Evolutionary conservation across 1,284 basidiomycete species (phyloP), one percentile per base, ranked within the genome.

Genomic region (Sporisorium sorghi): DNA sequence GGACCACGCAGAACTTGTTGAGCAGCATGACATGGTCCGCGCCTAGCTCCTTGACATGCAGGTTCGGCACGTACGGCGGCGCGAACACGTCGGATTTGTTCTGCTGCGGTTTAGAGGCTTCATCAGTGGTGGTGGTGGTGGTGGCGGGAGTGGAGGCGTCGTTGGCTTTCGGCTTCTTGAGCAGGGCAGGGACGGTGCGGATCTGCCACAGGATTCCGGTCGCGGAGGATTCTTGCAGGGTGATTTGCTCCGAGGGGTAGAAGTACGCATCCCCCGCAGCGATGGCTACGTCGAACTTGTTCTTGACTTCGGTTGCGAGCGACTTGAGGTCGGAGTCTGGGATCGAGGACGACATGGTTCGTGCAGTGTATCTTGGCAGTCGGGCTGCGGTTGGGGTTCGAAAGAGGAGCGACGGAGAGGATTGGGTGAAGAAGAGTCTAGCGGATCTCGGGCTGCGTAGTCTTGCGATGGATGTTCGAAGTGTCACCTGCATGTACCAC

Each of bases 1-100:
- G 81, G 11, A 83, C 71, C 0, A 84, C 78, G 51, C 78, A 80
- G 51, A 74, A 84, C 58, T 84, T 84, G 73, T 84, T 84, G 15
- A 84, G 69, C 62, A 83, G 62, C 24, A 83, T 42, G 1, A 76
- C 74, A 44, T 78, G 74, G 19, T 83, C 70, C 7, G 28, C 3
- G 19, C 58, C 61, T 4, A 78, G 47, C 39, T 79, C 75, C 33
- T 65, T 53, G 24, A 84, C 82, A 8, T 76, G 66, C 17, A 84
- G 61, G 40, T 83, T 78, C 10, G 79, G 73, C n/a, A 83, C 80
- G 48, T 84, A 84, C 2, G 83, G 83, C 26, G 83, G 82, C 0
- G 82, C 78, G 58, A 84, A 84, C 6, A 82, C 80, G 43, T 84
- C 83, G 2, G 33, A 23, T 11, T 51, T 47, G 55, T 80, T 83